These are phyloP conservation scores for Paraurostyla sp. DNA, from an alignment of 73 alveolate genomes.

Conservation along the genomic window DNA sequence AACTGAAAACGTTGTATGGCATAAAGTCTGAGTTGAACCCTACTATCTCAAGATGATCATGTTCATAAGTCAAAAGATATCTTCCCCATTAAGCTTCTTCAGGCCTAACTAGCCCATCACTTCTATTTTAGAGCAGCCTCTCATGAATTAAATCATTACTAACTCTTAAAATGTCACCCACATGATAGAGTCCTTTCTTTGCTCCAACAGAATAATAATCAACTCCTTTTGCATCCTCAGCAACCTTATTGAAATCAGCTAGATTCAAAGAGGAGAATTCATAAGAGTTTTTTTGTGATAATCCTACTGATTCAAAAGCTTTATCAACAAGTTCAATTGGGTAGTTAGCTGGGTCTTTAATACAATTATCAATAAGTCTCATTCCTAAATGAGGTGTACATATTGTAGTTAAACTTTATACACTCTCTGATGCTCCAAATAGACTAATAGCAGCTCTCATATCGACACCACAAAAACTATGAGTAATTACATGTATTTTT, in stretches of 20 bases:
- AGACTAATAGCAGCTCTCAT: conserved; percentile 63
- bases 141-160: conserved; percentile 7
- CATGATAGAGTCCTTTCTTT: conserved; percentile 7
- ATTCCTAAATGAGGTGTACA: conserved; percentile 68
- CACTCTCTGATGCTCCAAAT: conserved; percentile 16
- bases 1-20: conserved; percentile 5
- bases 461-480: conserved; percentile 66
- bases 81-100: conserved; percentile 65
- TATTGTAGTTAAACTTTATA: conserved; percentile 51
- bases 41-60: conserved; percentile 60
- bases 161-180: conserved; percentile 3
- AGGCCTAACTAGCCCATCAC: conserved; percentile 65
- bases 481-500: conserved; percentile 60
- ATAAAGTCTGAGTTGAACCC: conserved; percentile 38
- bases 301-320: conserved; percentile 56
- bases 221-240: not conserved
- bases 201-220: conserved; percentile 55
- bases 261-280: conserved; percentile 43
- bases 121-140: not conserved
- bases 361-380: conserved; percentile 3
- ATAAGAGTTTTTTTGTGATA: not conserved
- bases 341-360: not conserved
- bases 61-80: conserved; percentile 58
- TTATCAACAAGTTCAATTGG: conserved; percentile 7
- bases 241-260: conserved; percentile 35